Evolutionary conservation across 257 asterid species (phyloP).

Genomic region (Paulownia fortunei): DNA sequence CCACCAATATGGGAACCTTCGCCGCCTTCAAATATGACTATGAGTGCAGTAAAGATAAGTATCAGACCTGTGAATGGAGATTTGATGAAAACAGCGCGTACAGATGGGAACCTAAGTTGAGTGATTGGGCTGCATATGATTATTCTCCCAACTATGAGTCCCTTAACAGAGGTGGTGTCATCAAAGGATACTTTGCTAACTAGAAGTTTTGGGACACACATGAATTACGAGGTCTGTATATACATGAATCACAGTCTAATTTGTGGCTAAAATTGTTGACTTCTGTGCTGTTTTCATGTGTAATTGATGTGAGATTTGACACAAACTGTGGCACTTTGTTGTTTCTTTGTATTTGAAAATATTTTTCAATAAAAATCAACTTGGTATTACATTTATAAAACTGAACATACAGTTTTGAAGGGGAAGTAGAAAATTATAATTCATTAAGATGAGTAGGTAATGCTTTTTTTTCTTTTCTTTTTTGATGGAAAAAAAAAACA

Average conservation of each 20-base stretch:
- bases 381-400: too few relatives aligned
- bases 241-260: neutral
- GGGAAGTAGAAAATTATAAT: too few relatives aligned
- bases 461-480: too few relatives aligned
- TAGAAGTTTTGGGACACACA: slow-evolving; percentile 13
- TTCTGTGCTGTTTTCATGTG: neutral
- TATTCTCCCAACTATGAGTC: slow-evolving; percentile 79
- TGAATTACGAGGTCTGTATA: neutral
- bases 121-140: slow-evolving; percentile 38
- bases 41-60: slow-evolving; percentile 27
- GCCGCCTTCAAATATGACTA: slow-evolving; percentile 53
- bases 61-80: slow-evolving; percentile 57
- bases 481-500: too few relatives aligned
- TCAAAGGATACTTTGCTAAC: slow-evolving; percentile 65
- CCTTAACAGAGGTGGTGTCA: slow-evolving; percentile 74
- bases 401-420: too few relatives aligned
- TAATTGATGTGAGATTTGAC: neutral
- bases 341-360: too few relatives aligned
- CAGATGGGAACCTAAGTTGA: slow-evolving; percentile 28
- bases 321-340: neutral
- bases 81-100: slow-evolving; percentile 61
- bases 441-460: too few relatives aligned
- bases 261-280: neutral
- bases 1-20: slow-evolving; percentile 81
- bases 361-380: too few relatives aligned